These are phyloP conservation scores for Tulasnella sp. DNA, from an alignment of 768 basidiomycete genomes.

Conservation along the genomic window DNA sequence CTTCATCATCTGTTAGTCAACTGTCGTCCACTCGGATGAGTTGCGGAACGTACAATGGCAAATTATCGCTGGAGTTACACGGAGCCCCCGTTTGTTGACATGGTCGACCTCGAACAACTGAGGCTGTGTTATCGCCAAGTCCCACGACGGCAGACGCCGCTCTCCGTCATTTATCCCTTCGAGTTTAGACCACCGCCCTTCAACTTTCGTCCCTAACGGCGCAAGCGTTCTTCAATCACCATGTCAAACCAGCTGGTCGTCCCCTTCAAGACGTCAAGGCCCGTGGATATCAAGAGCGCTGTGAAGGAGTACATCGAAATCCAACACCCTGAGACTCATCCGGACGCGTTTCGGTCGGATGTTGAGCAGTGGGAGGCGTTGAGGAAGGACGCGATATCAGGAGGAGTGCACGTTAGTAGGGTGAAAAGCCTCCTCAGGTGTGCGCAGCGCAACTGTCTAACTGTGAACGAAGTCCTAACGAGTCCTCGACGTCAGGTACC, in stretches of 20 bases:
- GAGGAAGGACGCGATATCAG: conserved; percentile 44
- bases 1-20: not conserved
- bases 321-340: conserved; percentile 57
- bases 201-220: not conserved
- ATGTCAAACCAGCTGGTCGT: conserved; percentile 73
- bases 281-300: conserved; percentile 40
- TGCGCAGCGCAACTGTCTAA: conserved; percentile 23
- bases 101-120: not conserved
- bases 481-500: conserved; percentile 41
- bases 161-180: not conserved
- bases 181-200: not conserved
- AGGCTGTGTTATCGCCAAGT: not conserved
- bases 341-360: conserved; percentile 75
- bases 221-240: not conserved
- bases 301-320: conserved; percentile 54
- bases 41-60: not conserved
- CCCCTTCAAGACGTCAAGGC: conserved; percentile 61
- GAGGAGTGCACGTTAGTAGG: conserved; percentile 43
- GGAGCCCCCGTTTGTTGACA: not conserved
- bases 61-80: not conserved
- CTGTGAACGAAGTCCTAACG: not conserved
- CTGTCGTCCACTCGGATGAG: not conserved
- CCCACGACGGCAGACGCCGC: not conserved
- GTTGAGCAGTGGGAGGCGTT: conserved; percentile 58
- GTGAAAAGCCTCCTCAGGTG: conserved; percentile 47